These are phyloP conservation scores for Pezizomycotina sp. DNA, from an alignment of 2,329 filamentous ascomycete species.

Conservation along the genomic window DNA sequence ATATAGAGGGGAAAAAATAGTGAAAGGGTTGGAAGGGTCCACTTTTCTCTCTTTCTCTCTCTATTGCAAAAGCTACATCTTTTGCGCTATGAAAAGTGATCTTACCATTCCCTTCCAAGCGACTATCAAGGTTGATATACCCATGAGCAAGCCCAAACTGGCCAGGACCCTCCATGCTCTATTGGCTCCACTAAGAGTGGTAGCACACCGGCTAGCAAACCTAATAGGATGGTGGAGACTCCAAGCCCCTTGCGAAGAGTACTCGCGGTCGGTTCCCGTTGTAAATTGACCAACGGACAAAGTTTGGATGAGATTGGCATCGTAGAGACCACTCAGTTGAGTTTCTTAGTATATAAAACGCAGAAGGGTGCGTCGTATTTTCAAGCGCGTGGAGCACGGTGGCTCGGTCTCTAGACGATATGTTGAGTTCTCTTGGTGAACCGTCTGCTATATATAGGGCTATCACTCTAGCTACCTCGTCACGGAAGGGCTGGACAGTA, in stretches of 20 bases:
- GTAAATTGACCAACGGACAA: slow-evolving; percentile 67
- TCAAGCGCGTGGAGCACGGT: slow-evolving; percentile 50
- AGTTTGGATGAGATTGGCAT: slow-evolving; percentile 64
- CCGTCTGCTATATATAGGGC: slow-evolving; percentile 57
- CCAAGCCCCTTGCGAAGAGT: no score
- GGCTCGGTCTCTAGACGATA: slow-evolving; percentile 48
- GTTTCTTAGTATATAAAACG: slow-evolving; percentile 42
- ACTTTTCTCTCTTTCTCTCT: no score
- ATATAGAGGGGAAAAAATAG: no score
- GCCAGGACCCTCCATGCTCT: slow-evolving; percentile 52
- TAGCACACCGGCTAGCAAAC: slow-evolving; percentile 43
- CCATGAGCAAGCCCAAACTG: slow-evolving; percentile 49
- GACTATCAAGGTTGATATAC: slow-evolving; percentile 54
- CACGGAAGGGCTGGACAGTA: slow-evolving; percentile 62
- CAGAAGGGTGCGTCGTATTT: slow-evolving; percentile 60
- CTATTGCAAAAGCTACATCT: no score
- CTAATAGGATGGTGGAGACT: slow-evolving; percentile 41
- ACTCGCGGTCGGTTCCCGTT: no score
- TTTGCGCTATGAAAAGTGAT: no score
- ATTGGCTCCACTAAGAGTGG: slow-evolving; percentile 47
- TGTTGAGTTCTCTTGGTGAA: slow-evolving; percentile 53
- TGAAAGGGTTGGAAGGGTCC: no score
- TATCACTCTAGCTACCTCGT: slow-evolving; percentile 58
- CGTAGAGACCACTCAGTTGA: slow-evolving; percentile 54
- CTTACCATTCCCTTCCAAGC: slow-evolving; percentile 67